Evolutionary conservation across 1,284 basidiomycete species (phyloP), one percentile per base, ranked within the genome.

Genomic region (Apiotrichum montevideense): DNA sequence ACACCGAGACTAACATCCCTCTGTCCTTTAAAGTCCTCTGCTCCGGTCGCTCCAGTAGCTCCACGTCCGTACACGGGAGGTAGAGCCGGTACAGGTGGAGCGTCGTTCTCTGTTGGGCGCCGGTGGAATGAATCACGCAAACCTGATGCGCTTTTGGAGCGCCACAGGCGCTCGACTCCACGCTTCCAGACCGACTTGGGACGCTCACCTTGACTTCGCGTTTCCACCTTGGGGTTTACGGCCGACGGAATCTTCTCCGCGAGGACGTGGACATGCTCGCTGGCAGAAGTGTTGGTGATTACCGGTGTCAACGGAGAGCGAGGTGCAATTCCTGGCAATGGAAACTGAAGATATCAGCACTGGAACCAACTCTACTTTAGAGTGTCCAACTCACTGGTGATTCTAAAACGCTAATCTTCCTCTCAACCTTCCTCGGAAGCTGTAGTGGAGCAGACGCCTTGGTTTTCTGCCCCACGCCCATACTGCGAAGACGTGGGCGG

Each of bases 111-210:
- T 40, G 4, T 54, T 34, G 45, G 41, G 9, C 11, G 33, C 33
- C 13, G 10, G 6, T 52, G 43, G 46, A 56, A 66, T 7, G 63
- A 59, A 29, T 69, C 70, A 2, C 69, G 63, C 35, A 74, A 58
- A 0, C 66, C 67, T 3, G 72, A 74, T 51, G 50, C 41, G 32
- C 40, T 43, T n/a, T 72, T 73, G n/a, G 71, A 70, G 10, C 66
- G 65, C 65, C 71, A 71, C 33, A 74, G 59, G 49, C 68, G 68
- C 40, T 68, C 63, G 60, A 74, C 63, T n/a, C 71, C 66, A 33
- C 69, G 56, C 57, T 71, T 72, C 71, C 71, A 72, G 1, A 63
- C 65, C 3, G 66, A 69, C 41, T 66, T 65, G 3, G 57, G 62
- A 51, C 46, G 39, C 37, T 55, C 47, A 8, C 32, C 10, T 6